Conservation (phyloP, 495 filamentous ascomycete genomes). For the Penicillium ochrochloron region DNA sequence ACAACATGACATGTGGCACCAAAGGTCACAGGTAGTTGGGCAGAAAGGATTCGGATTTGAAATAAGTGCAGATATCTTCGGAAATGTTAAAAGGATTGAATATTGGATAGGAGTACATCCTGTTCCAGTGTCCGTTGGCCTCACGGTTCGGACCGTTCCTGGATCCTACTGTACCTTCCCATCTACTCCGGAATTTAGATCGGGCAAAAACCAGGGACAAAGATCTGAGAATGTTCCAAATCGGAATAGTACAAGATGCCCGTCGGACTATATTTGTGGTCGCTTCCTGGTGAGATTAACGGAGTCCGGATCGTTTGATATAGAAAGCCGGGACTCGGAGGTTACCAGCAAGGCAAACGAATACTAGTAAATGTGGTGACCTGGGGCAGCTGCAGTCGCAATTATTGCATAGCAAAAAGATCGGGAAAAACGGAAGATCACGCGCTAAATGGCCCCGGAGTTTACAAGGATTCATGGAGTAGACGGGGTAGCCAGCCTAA, state of each 20-base stretch:
- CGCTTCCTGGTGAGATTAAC: background rate
- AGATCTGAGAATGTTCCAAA: too few species aligned
- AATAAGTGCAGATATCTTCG: background rate
- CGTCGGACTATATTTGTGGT: background rate
- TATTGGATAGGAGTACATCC: too few species aligned
- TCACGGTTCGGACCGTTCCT: background rate
- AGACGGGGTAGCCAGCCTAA: background rate
- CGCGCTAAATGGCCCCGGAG: background rate
- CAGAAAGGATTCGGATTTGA: background rate
- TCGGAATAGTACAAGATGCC: background rate
- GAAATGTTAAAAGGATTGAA: background rate
- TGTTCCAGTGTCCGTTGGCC: background rate
- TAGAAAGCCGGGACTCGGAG: background rate
- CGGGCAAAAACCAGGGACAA: background rate
- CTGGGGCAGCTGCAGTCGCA: background rate
- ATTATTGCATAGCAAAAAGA: background rate
- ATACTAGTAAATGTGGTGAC: background rate
- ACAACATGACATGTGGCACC: background rate
- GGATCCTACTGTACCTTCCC: background rate
- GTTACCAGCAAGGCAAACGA: background rate
- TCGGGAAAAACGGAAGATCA: background rate
- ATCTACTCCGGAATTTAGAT: background rate
- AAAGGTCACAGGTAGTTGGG: background rate
- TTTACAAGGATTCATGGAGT: background rate
- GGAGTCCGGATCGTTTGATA: background rate